Evolutionary conservation across 2,329 filamentous ascomycete species (phyloP), one percentile per base, ranked within the genome.

Genomic region (Nothomitra cinnamomea): DNA sequence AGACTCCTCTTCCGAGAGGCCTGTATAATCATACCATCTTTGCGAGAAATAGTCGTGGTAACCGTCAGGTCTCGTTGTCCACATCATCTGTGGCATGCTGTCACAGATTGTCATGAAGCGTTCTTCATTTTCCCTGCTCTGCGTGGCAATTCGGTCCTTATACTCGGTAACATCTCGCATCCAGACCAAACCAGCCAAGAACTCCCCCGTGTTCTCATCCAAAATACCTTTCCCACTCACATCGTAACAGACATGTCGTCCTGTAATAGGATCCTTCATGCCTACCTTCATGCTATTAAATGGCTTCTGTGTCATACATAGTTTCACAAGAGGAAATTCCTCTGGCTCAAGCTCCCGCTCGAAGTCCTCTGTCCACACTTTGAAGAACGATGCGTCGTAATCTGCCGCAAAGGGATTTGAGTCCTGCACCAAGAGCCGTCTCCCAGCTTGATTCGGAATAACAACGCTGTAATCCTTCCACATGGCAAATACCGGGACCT

Each of bases 11-110:
- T 73, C 70, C 0, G 72, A 74, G 22, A 87, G 66, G 0, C 85
- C 83, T 0, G 85, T 89, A 60, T 85, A 89, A n/a, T 78, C 75
- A 61, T 85, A 86, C 83, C 85, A 90, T n/a, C 81, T 71, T 48
- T 78, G 76, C 55, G 83, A 85, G 65, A 82, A 89, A 66, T 86
- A 89, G 60, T 89, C 84, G 58, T 79, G 74, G 24, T 69, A 60
- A 0, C 85, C 85, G 15, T 83, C 76, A 0, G 82, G 73, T 0
- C 68, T 79, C 0, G 84, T 78, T 0, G 83, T 87, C 83, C 85
- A 90, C 25, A 49, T 21, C 3, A 89, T 80, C 66, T 76, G 50
- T 1, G 79, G 79, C 75, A 83, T 81, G 19, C 76, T 82, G 58
- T 89, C 85, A 58, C 83, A 85, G 50, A 89, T 87, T 5, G 82